Evolutionary conservation across 148 eudicot genomes (phyloP), one percentile per base, ranked within the genome.

Genomic region (Camellia lanceoleosa): DNA sequence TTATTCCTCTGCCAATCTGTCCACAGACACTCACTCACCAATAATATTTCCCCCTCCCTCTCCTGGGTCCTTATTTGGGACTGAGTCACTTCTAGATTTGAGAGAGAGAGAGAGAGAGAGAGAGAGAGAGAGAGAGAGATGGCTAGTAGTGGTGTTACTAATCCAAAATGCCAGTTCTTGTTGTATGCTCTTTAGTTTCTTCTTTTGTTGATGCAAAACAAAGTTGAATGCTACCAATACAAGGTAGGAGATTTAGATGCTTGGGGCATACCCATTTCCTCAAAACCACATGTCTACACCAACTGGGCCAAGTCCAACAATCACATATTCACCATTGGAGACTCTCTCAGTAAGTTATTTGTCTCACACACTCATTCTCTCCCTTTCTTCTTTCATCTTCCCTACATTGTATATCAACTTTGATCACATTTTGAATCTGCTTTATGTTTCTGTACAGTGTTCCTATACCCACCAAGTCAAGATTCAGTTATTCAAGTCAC

Each of bases 381-480:
- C 55, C 18, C 10, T 70, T 18, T 46, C 73, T 18, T 18, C 38
- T 70, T n/a, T n/a, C 15, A 9, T 43, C 52, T 68, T 46, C 46
- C 6, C 5, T 65, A 20, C 10, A 46, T 44, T 18, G 20, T 42
- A 20, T 19, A 43, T 68, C 9, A 43, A 42, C 38, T 68, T 68
- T n/a, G 5, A 7, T n/a, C 14, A 44, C 4, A 46, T 69, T n/a
- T 7, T 9, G 55, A 49, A 12, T 3, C 55, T 73, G 46, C 8
- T 11, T 54, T 23, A 13, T 13, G 61, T 69, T 18, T 51, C 13
- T 43, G 0, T 84, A 88, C 94, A 95, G 99, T 95, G 84, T 95
- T 95, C 74, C 74, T 96, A 78, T 96, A 91, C 90, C 98, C 98
- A 49, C 99, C 99, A 82, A 96, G 98, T 80, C 87, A 93, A 77